Conservation (phyloP, 2,329 filamentous ascomycete genomes). For the Erysiphe pulchra region DNA sequence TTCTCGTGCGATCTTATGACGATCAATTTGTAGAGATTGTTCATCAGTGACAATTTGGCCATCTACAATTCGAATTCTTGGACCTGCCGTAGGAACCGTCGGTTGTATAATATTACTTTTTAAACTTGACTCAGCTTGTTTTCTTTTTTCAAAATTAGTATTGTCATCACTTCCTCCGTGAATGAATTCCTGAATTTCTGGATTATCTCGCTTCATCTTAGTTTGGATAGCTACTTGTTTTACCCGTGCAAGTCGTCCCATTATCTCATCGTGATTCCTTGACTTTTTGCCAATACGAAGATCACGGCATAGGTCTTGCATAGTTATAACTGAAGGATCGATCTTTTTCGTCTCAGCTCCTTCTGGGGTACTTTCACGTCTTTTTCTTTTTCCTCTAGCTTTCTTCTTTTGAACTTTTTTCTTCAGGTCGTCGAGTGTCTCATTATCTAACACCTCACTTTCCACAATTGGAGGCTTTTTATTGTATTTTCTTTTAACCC, state of each 20-base stretch:
- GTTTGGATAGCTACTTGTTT: constrained; percentile 16
- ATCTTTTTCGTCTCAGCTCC: constrained; percentile 36
- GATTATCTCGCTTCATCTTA: constrained; percentile 9
- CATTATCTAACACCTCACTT: constrained; percentile 1
- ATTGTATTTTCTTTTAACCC: constrained; percentile 4
- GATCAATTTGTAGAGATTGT: constrained; percentile 38
- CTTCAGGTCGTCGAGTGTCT: not conserved
- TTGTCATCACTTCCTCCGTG: constrained; percentile 2
- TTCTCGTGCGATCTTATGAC: constrained; percentile 34
- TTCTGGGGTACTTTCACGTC: constrained; percentile 25
- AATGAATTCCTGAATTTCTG: constrained; percentile 5
- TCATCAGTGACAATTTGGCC: constrained; percentile 50
- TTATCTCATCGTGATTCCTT: constrained; percentile 46
- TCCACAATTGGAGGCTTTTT: constrained; percentile 6
- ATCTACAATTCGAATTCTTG: constrained; percentile 10
- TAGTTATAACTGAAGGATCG: constrained; percentile 39
- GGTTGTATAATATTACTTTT: constrained; percentile 1
- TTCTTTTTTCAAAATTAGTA: not conserved
- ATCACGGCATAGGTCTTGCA: constrained; percentile 47
- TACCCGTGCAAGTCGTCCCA: constrained; percentile 28
- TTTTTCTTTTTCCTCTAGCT: constrained; percentile 9
- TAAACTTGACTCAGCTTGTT: not conserved
- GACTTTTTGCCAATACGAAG: constrained; percentile 50
- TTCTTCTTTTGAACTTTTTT: constrained; percentile 11
- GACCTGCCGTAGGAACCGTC: constrained; percentile 1